Percentiles rank a stretch among this genome's conserved stretches.
phyloP scores from a whole-genome alignment of 352 stramenopile species.

The Phytopythium delawarense region DNA sequence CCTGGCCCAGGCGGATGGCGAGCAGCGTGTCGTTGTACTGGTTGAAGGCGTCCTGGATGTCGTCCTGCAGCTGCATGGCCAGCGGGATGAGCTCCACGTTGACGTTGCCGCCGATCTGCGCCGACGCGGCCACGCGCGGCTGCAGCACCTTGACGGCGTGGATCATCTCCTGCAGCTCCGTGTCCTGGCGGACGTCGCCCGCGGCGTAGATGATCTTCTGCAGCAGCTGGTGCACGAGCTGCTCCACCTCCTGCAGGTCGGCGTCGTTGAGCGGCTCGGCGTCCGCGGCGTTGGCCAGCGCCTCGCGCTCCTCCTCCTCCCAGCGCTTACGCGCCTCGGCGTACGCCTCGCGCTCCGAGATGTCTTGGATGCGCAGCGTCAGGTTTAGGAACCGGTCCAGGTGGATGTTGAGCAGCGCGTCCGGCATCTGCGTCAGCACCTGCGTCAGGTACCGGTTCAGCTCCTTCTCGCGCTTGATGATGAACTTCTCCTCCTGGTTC shows the following conservation, averaged over 20 bases:
- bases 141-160: constrained; percentile 86
- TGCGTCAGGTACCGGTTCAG: constrained; percentile 91
- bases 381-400: constrained; percentile 90
- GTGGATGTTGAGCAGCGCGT: constrained; percentile 85
- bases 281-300: constrained; percentile 78
- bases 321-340: constrained; percentile 83
- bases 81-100: constrained; percentile 87
- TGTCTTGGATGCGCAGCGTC: constrained; percentile 81
- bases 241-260: constrained; percentile 87
- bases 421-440: constrained; percentile 88
- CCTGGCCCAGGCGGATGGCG: constrained; percentile 78
- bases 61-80: constrained; percentile 88
- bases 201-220: constrained; percentile 89
- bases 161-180: constrained; percentile 88
- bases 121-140: constrained; percentile 74
- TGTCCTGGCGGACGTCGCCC: constrained; percentile 85
- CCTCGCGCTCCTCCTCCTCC: constrained; percentile 87
- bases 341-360: constrained; percentile 86
- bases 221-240: constrained; percentile 82
- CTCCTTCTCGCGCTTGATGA: constrained; percentile 89
- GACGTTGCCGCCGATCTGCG: constrained; percentile 83
- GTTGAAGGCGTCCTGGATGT: constrained; percentile 89
- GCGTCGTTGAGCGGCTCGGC: constrained; percentile 82
- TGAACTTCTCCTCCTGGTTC: constrained; percentile 90
- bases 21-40: constrained; percentile 90